Conservation (phyloP, 2,329 filamentous ascomycete genomes). For the Colletotrichum incanum region DNA sequence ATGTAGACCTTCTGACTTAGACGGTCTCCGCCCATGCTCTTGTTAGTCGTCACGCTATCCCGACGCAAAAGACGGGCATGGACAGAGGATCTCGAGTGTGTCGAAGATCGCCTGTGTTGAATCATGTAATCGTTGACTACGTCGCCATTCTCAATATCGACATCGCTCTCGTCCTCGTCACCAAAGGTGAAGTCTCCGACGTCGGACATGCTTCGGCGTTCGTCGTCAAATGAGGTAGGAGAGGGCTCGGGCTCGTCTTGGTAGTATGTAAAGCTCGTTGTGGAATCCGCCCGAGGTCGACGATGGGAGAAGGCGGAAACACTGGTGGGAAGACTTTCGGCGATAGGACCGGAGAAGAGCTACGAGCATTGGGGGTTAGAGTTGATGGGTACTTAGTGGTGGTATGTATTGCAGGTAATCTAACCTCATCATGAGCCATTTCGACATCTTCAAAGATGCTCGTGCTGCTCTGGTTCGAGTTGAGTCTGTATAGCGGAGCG, state of each 20-base stretch:
- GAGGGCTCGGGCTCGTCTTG: constrained; percentile 64
- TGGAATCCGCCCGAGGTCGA: constrained; percentile 85
- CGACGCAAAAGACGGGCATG: constrained; percentile 79
- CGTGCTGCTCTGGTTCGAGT: constrained; percentile 79
- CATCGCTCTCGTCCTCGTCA: constrained; percentile 56
- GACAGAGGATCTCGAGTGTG: constrained; percentile 69
- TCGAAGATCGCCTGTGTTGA: constrained; percentile 76
- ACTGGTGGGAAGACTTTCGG: constrained; percentile 96
- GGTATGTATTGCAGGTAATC: constrained; percentile 1
- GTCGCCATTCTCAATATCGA: constrained; percentile 58
- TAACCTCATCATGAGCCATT: constrained; percentile 96
- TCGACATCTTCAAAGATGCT: constrained; percentile 97
- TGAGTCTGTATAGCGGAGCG: constrained; percentile 72
- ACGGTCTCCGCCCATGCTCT: constrained; percentile 74
- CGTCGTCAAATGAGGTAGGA: constrained; percentile 46
- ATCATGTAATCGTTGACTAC: constrained; percentile 64
- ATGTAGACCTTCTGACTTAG: constrained; percentile 94
- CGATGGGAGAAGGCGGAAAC: constrained; percentile 93
- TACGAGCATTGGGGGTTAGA: constrained; percentile 47
- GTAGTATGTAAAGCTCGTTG: constrained; percentile 91
- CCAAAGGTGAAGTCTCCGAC: constrained; percentile 58
- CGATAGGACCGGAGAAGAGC: constrained; percentile 92
- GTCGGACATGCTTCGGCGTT: constrained; percentile 54
- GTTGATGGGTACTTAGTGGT: not conserved
- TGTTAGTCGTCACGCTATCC: constrained; percentile 79